phyloP scores from a whole-genome alignment of 1,139 yeast genomes.

The Pichia sp. region DNA sequence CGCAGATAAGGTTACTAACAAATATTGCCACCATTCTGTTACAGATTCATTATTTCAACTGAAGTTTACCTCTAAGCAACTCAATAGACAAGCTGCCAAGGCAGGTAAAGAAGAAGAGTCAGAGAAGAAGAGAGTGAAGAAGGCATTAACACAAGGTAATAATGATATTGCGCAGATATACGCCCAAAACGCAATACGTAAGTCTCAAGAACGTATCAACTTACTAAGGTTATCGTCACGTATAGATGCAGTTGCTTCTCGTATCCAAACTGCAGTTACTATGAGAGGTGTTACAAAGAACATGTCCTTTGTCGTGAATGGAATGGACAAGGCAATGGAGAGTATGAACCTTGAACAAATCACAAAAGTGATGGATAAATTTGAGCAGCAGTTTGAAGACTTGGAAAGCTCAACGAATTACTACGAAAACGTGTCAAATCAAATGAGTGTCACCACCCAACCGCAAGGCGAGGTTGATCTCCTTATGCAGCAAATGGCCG shows the following conservation, averaged over 20 bases:
- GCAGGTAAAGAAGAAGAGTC: slow-evolving; percentile 86
- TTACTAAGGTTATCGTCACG: slow-evolving; percentile 77
- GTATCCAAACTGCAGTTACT: slow-evolving; percentile 96
- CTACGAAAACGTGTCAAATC: slow-evolving; percentile 84
- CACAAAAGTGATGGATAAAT: slow-evolving; percentile 93
- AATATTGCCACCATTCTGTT: not conserved
- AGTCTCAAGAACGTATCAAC: slow-evolving; percentile 80
- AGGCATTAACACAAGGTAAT: slow-evolving; percentile 80
- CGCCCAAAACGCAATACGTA: slow-evolving; percentile 94
- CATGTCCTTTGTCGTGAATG: slow-evolving; percentile 86
- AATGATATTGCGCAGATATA: slow-evolving; percentile 90
- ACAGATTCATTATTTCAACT: slow-evolving; percentile 48
- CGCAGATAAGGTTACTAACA: not conserved
- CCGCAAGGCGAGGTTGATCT: slow-evolving; percentile 97
- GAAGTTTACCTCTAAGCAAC: slow-evolving; percentile 86
- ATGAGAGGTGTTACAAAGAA: slow-evolving; percentile 93
- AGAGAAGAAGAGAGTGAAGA: slow-evolving; percentile 85
- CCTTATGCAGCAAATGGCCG: slow-evolving; percentile 89
- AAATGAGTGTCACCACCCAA: slow-evolving; percentile 79
- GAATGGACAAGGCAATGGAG: slow-evolving; percentile 95
- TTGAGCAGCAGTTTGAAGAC: slow-evolving; percentile 94
- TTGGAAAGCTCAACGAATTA: slow-evolving; percentile 90
- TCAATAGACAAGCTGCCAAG: slow-evolving; percentile 81
- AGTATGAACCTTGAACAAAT: slow-evolving; percentile 93
- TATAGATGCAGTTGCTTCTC: slow-evolving; percentile 91